Percentiles rank a stretch among this genome's conserved stretches.
Conservation (phyloP, 2,329 filamentous ascomycete genomes). For the Claviceps arundinis region DNA sequence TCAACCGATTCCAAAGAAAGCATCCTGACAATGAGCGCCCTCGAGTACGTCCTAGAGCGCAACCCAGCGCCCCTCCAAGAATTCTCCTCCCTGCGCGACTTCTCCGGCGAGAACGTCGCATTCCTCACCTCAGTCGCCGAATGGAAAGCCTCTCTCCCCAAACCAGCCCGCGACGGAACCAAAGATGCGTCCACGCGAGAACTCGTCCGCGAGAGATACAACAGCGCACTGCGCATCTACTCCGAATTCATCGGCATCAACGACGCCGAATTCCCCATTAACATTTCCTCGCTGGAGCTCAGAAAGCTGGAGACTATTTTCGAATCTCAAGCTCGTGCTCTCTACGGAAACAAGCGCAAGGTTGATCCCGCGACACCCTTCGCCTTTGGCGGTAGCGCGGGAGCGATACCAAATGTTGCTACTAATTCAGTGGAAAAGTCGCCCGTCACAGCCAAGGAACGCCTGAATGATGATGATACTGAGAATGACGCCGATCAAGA, state of each 20-base stretch:
- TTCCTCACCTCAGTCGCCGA: constrained; percentile 46
- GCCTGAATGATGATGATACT: not conserved
- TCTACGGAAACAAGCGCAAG: constrained; percentile 23
- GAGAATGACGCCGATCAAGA: not conserved
- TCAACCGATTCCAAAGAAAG: constrained; percentile 20
- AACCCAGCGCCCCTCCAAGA: constrained; percentile 47
- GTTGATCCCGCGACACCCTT: constrained; percentile 28
- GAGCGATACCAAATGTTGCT: not conserved
- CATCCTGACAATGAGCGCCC: constrained; percentile 44
- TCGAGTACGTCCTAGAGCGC: constrained; percentile 46
- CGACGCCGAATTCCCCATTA: constrained; percentile 52
- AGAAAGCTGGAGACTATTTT: constrained; percentile 42
- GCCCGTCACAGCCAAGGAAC: not conserved
- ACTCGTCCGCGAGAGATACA: constrained; percentile 35
- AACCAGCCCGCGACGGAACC: constrained; percentile 8
- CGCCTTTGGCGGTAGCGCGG: constrained; percentile 5
- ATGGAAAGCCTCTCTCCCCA: constrained; percentile 34
- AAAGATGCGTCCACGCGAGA: constrained; percentile 13
- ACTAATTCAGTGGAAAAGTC: not conserved
- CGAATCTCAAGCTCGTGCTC: constrained; percentile 31
- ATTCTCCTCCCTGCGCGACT: constrained; percentile 52
- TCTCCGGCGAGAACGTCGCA: constrained; percentile 58
- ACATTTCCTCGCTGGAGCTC: constrained; percentile 43
- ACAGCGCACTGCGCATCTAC: constrained; percentile 47
- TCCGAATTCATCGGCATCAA: constrained; percentile 42